Base-by-base conservation (phyloP, 805 yeast genomes). In the Saturnispora ahearnii region DNA sequence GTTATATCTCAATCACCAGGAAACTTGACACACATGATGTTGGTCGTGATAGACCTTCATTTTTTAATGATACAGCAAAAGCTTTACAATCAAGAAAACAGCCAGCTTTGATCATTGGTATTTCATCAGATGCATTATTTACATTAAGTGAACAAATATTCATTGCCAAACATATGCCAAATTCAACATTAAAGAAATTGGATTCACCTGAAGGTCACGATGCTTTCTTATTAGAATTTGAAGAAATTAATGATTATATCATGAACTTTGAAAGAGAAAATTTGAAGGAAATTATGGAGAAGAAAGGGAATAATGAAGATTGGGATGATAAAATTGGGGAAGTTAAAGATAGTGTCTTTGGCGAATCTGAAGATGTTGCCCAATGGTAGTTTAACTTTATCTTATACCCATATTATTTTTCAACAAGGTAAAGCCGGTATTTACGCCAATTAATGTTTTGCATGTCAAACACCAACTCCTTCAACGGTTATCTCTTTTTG, bases 171-270 rank as follows among this genome's bases (percentile, higher is more conserved):
- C 70, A 80, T 60, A 77, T 93, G 52, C 90, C 89, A 7, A 74
- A 84, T 57, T 74, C 95, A 1, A 64, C 58, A 6, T 70, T 93
- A 55, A 80, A 82, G 56, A 79, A 81, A 59, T 82, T 93, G 41
- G 79, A 85, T 54, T 89, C 97, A 1, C 93, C 91, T 11, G 99
- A 93, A 59, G 99, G 99, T 15, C 99, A 93, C 62, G 99, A 93
- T 70, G 99, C 98, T 2, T 93, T 93, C 62, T 69, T 93, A 53
- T 72, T 93, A 44, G 99, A 93, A 65, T 93, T 93, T 65, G 83
- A 79, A 45, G 79, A 81, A 46, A 88, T 93, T 51, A 87, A 93
- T 63, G 72, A 76, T 34, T 71, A 83, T 55, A 80, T 95, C 48
- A 67, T 77, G 41, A 77, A 77, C 3, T 93, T 91, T 65, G 73